Percentiles rank a stretch among this genome's conserved stretches.
phyloP scores from a whole-genome alignment of 345 rosid genomes.

The Firmiana major region DNA sequence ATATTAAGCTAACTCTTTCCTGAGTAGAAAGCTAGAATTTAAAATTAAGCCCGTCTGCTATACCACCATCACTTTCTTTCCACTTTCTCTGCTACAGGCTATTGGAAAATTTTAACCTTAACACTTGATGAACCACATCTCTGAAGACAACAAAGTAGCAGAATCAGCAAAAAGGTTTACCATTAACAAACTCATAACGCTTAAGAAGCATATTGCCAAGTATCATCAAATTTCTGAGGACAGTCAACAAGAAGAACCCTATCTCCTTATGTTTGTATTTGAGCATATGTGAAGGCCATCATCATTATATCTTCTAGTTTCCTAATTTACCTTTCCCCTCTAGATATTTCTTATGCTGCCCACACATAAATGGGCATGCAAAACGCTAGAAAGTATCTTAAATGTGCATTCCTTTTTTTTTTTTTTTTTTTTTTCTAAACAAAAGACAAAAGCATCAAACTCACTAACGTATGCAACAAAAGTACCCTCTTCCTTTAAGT shows the following conservation, averaged over 20 bases:
- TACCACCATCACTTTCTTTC: not conserved
- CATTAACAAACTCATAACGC: not conserved
- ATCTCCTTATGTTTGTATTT: not conserved
- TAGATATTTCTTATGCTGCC: not conserved
- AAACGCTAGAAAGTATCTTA: not conserved
- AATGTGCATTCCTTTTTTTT: too few relatives aligned
- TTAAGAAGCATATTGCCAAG: not conserved
- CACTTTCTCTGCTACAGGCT: not conserved
- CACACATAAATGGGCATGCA: not conserved
- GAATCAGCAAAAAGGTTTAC: not conserved
- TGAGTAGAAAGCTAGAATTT: not conserved
- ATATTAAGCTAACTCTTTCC: not conserved
- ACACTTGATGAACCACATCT: not conserved
- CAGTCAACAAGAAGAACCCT: not conserved
- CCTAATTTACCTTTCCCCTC: not conserved
- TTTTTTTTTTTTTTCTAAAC: not conserved
- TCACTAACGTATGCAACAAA: not conserved
- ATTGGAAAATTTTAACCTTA: not conserved
- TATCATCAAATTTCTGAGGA: not conserved
- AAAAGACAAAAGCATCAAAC: not conserved
- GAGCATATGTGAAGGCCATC: not conserved
- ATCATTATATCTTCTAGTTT: not conserved
- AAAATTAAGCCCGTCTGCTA: not conserved
- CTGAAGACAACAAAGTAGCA: slow-evolving; percentile 2
- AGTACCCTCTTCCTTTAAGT: not conserved